phyloP scores from a whole-genome alignment of 306 rosid genomes.

The Malus domestica region ASM211411v1 NC_041799.1:36152001-36152500 shows the following conservation, averaged over 20 bases:
- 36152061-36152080: constrained; percentile 33
- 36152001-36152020: constrained; percentile 2
- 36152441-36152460: background rate
- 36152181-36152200: background rate
- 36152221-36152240: background rate
- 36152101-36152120: constrained; percentile 43
- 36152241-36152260: background rate
- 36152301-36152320: background rate
- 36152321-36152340: background rate
- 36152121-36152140: background rate
- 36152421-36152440: background rate
- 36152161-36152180: background rate
- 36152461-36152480: background rate
- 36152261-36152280: background rate
- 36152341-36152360: background rate
- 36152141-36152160: background rate
- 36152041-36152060: constrained; percentile 7
- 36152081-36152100: constrained; percentile 21
- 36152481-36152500: no score
- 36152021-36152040: constrained; percentile 13
- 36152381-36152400: background rate
- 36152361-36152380: background rate
- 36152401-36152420: background rate
- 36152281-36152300: background rate
- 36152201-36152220: background rate